Conservation (phyloP, 768 basidiomycete genomes). For the Tylopilus balloui region DNA sequence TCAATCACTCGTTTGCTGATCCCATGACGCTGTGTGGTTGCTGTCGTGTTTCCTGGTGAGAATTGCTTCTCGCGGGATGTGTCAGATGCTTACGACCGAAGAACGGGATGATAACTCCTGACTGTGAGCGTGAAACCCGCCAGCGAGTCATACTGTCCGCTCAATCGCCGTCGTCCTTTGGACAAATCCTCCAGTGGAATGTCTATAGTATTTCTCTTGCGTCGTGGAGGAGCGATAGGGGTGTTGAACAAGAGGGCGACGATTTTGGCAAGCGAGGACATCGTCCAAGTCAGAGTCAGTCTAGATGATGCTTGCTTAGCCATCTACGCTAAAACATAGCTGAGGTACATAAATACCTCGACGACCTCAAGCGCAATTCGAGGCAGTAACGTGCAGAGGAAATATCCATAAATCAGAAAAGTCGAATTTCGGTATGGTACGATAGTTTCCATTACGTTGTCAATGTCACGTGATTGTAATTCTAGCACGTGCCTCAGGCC, state of each 20-base stretch:
- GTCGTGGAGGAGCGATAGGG: conserved; percentile 15
- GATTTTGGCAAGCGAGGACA: conserved; percentile 14
- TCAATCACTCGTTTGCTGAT: neutral
- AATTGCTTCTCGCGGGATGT: neutral
- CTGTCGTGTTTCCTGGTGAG: conserved; percentile 3
- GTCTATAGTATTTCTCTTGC: neutral
- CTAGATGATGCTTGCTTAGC: too few species aligned
- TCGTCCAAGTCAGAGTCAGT: neutral
- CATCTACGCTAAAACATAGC: too few species aligned
- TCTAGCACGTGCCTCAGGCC: too few species aligned
- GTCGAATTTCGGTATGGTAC: too few species aligned
- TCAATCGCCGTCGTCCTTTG: neutral
- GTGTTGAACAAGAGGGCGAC: conserved; percentile 21
- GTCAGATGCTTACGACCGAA: conserved; percentile 2
- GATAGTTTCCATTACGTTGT: too few species aligned
- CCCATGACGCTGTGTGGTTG: conserved; percentile 14
- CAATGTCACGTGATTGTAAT: too few species aligned
- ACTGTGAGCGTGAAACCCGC: conserved; percentile 12
- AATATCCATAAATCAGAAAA: too few species aligned
- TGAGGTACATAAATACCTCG: too few species aligned
- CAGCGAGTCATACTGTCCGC: neutral
- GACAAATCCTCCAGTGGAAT: conserved; percentile 22
- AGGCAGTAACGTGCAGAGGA: too few species aligned
- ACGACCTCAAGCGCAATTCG: too few species aligned
- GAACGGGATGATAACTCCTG: conserved; percentile 2